Evolutionary conservation across 768 basidiomycete species (phyloP).

Genomic region (Dentipellis sp.): DNA sequence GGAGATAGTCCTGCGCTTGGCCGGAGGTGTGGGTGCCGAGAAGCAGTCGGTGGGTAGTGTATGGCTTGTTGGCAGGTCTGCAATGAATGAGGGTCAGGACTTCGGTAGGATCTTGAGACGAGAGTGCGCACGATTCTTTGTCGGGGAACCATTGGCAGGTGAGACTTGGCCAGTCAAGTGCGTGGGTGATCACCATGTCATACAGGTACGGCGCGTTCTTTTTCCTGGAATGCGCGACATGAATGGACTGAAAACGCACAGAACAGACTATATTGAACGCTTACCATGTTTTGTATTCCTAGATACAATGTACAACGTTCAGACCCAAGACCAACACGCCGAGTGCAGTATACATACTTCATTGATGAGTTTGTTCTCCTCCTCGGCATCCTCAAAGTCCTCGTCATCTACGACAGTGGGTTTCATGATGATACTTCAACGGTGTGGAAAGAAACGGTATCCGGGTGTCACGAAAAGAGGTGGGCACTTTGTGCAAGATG

Average conservation of each 20-base stretch:
- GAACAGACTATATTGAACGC: not conserved
- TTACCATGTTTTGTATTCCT: slow-evolving; percentile 87
- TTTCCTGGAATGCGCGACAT: slow-evolving; percentile 55
- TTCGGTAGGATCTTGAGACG: not conserved
- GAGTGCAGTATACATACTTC: slow-evolving; percentile 41
- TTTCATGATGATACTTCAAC: slow-evolving; percentile 28
- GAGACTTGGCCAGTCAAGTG: slow-evolving; percentile 94
- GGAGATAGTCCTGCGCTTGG: slow-evolving; percentile 88
- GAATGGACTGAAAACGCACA: too few relatives aligned
- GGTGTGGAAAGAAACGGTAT: not conserved
- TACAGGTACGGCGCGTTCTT: slow-evolving; percentile 98
- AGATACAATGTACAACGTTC: not conserved
- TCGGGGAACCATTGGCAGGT: slow-evolving; percentile 99
- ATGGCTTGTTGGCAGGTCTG: slow-evolving; percentile 87
- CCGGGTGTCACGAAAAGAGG: too few relatives aligned
- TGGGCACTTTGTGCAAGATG: not conserved
- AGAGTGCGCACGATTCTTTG: slow-evolving; percentile 67
- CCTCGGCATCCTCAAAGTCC: slow-evolving; percentile 77
- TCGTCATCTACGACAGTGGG: slow-evolving; percentile 54
- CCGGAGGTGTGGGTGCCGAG: slow-evolving; percentile 97
- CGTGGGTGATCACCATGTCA: slow-evolving; percentile 95
- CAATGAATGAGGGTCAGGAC: not conserved
- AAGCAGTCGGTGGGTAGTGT: slow-evolving; percentile 87
- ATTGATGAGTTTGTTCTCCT: slow-evolving; percentile 83
- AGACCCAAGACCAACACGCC: not conserved